Evolutionary conservation across 1,139 yeast genomes (phyloP).

Genomic region (Kluyveromyces sp.): DNA sequence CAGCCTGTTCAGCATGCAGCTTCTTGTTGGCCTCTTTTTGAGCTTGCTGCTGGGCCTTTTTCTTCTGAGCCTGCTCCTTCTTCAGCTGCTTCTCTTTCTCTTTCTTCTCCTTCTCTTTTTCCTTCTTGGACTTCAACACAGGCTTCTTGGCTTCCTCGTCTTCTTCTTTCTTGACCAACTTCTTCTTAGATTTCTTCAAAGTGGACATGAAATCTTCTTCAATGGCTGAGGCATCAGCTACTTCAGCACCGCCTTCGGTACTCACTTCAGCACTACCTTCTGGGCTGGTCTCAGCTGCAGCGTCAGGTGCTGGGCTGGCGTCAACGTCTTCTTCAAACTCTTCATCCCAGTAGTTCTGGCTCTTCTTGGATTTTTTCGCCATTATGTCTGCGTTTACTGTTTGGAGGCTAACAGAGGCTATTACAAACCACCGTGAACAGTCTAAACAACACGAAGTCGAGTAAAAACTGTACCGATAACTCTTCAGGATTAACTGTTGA

Average conservation of each 20-base stretch:
- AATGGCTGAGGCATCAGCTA: constrained; percentile 28
- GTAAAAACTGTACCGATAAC: no score
- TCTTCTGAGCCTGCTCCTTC: constrained; percentile 84
- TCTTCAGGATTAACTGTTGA: no score
- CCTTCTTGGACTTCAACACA: constrained; percentile 84
- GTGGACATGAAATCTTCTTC: constrained; percentile 73
- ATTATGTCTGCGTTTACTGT: no score
- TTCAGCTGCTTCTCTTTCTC: constrained; percentile 92
- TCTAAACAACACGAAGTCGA: no score
- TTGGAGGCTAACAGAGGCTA: not conserved
- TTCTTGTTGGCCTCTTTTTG: constrained; percentile 56
- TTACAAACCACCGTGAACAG: no score
- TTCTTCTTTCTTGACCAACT: constrained; percentile 52
- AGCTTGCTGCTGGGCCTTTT: constrained; percentile 69
- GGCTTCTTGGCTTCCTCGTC: constrained; percentile 45
- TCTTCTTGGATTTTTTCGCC: constrained; percentile 42
- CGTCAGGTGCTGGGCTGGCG: constrained; percentile 18
- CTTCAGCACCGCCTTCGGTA: constrained; percentile 26
- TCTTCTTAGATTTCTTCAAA: constrained; percentile 69
- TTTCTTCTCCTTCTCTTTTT: constrained; percentile 94
- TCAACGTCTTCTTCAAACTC: constrained; percentile 51
- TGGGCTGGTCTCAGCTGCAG: constrained; percentile 15
- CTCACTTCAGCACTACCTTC: constrained; percentile 34
- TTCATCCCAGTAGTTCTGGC: constrained; percentile 74
- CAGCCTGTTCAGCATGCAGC: constrained; percentile 37